These are phyloP conservation scores for Funneliformis caledonium DNA, from an alignment of 371 early-diverging fungal species.

Conservation along the genomic window DNA sequence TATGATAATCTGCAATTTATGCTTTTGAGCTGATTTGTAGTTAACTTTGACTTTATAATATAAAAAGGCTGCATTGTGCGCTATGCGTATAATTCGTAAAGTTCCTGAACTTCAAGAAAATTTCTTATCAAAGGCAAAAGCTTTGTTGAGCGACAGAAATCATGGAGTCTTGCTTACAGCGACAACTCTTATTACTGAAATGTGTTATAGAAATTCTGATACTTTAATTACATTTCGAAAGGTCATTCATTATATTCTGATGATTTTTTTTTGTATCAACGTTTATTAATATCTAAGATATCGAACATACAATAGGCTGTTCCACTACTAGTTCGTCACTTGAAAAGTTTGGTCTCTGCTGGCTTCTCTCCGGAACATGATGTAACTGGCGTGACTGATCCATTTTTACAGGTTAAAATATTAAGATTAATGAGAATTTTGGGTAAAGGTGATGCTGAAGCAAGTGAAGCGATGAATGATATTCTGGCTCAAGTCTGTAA, in stretches of 20 bases:
- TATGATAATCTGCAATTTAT: constrained; percentile 20
- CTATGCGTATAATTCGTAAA: constrained; percentile 87
- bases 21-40: not conserved
- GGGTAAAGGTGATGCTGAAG: constrained; percentile 82
- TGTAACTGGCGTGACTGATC: constrained; percentile 95
- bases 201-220: constrained; percentile 77
- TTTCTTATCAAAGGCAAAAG: constrained; percentile 74
- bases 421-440: constrained; percentile 88
- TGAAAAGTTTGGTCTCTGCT: constrained; percentile 85
- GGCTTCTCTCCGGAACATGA: constrained; percentile 96
- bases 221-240: constrained; percentile 72
- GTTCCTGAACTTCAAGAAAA: constrained; percentile 93
- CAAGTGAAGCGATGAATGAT: constrained; percentile 96
- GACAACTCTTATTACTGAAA: constrained; percentile 88
- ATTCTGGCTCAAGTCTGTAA: constrained; percentile 86
- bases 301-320: constrained; percentile 61
- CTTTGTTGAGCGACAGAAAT: constrained; percentile 88
- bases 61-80: constrained; percentile 87
- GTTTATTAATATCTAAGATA: not conserved
- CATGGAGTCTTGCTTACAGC: constrained; percentile 95
- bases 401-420: constrained; percentile 96
- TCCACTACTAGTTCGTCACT: constrained; percentile 83
- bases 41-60: not conserved
- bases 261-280: not conserved
- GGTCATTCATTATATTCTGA: constrained; percentile 46